Percentiles rank a stretch among this genome's conserved stretches.
Conservation (phyloP, 208 protist species). For the Herpetomonas muscarum region DNA sequence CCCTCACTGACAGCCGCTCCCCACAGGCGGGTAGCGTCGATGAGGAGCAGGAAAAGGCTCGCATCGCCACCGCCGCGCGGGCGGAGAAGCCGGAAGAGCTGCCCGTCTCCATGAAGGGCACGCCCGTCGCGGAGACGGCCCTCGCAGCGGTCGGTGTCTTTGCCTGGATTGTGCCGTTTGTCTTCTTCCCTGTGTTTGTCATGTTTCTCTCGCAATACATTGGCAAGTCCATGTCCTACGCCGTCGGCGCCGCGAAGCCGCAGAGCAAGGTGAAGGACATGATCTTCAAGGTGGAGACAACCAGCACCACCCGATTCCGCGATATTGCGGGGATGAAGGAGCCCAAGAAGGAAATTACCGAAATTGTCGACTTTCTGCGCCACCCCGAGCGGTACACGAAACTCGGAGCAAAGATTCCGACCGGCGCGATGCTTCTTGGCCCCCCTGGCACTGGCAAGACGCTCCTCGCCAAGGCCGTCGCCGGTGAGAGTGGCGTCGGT, state of each 20-base stretch:
- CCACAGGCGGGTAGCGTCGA: too few relatives aligned
- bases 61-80: neutral
- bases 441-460: slow-evolving; percentile 95
- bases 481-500: slow-evolving; percentile 85
- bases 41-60: too few relatives aligned
- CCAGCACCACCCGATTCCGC: slow-evolving; percentile 56
- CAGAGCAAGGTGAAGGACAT: slow-evolving; percentile 59
- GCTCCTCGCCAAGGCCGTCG: slow-evolving; percentile 91
- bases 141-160: slow-evolving; percentile 61
- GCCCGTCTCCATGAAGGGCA: slow-evolving; percentile 36
- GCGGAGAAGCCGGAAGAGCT: slow-evolving; percentile 26
- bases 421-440: slow-evolving; percentile 83
- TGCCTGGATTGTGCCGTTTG: slow-evolving; percentile 75
- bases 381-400: slow-evolving; percentile 66
- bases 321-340: slow-evolving; percentile 93
- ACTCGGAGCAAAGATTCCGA: slow-evolving; percentile 82
- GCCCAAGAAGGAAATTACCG: slow-evolving; percentile 95
- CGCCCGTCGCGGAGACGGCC: slow-evolving; percentile 50
- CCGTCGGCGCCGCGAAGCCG: slow-evolving; percentile 42
- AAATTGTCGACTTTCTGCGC: slow-evolving; percentile 97
- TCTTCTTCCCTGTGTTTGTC: slow-evolving; percentile 81
- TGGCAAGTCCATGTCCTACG: slow-evolving; percentile 43
- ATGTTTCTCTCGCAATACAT: slow-evolving; percentile 72
- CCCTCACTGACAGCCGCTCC: too few relatives aligned
- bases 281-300: slow-evolving; percentile 60